Evolutionary conservation across 1,284 basidiomycete genomes (phyloP), one percentile per base, ranked within the genome.

Genomic region (Filobasidium uniguttulatum): DNA sequence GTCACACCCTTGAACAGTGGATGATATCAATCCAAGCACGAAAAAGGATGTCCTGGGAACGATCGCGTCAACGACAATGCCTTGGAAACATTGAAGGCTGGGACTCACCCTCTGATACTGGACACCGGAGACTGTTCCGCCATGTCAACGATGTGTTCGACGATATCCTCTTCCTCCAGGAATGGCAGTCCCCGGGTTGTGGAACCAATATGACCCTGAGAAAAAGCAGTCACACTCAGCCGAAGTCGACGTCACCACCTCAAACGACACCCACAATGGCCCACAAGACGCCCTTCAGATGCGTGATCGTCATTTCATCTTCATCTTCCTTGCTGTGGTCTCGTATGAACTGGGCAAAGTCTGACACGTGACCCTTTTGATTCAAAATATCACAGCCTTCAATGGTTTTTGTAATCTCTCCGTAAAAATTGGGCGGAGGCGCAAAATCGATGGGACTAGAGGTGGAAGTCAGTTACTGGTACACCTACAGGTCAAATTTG

Each of bases 251-350:
- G 26, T 14, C 6, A 26, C 34, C 17, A 22, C 28, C 22, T 22
- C 38, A 2, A 41, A 23, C 29, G 14, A 35, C 3, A 19, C 8
- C 29, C 64, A 93, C 90, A 52, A 98, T 82, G 1, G 89, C 87
- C 94, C 94, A 99, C 0, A 98, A 72, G 9, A 90, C 85, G 62
- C 89, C 94, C 70, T 98, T 98, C 50, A 98, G 69, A 66, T 86
- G 88, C 60, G 81, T 73, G 52, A 97, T 82, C 26, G 94, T 73
- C 40, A 85, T 84, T 19, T 77, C 69, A 63, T 98, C 90, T 50
- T 82, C 78, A 43, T 77, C 79, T 66, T 96, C 91, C 53, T 83
- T 73, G 15, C 82, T 85, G 66, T 98, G 87, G 57, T 82, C 76
- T 15, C 87, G 78, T 50, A 98, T 86, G 57, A 91, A 85, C 55